phyloP scores from a whole-genome alignment of 139 green algal species.

The Chlorella ohadii region DNA sequence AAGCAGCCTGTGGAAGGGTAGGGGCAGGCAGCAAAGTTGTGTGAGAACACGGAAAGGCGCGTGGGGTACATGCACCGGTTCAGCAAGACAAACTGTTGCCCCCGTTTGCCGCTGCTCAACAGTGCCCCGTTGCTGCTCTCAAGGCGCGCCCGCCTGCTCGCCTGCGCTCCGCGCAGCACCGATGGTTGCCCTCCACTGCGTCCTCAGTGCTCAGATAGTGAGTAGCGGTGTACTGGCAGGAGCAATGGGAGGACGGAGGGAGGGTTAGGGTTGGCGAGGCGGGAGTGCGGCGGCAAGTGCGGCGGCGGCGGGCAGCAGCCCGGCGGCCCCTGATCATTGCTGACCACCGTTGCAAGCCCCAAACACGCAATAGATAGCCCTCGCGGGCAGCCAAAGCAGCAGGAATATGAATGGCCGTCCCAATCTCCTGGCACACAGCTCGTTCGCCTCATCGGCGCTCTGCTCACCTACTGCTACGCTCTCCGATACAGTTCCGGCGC shows the following conservation, averaged over 20 bases:
- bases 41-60: too few species aligned
- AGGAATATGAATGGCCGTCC: too few species aligned
- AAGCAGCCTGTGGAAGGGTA: conserved; percentile 53
- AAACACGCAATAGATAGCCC: too few species aligned
- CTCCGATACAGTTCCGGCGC: neutral
- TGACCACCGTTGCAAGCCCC: too few species aligned
- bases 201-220: neutral
- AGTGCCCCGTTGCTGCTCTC: neutral
- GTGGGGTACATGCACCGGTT: too few species aligned
- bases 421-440: neutral
- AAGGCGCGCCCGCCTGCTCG: neutral
- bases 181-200: conserved; percentile 39
- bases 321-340: too few species aligned
- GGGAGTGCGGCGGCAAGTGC: neutral
- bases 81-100: too few species aligned
- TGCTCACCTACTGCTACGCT: neutral
- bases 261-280: neutral
- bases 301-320: neutral
- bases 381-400: too few species aligned
- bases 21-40: neutral
- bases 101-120: too few species aligned
- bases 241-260: too few species aligned
- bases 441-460: too few species aligned
- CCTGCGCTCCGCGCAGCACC: conserved; percentile 62
- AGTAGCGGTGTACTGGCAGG: conserved; percentile 2